Evolutionary conservation across 352 stramenopile genomes (phyloP).

Genomic region (Thalassiosira mediterranea): DNA sequence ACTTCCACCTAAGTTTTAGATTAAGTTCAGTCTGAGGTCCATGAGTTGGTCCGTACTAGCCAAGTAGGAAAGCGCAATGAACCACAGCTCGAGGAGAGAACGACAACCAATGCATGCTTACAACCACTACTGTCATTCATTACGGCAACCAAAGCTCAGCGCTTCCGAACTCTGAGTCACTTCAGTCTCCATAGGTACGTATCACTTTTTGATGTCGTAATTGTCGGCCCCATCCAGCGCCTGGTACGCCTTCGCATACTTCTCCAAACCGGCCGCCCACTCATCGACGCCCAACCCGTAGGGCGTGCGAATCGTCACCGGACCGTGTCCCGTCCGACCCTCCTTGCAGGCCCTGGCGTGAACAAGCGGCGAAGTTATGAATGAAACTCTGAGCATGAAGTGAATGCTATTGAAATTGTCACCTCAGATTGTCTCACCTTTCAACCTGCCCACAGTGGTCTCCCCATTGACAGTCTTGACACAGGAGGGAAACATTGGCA

Average conservation of each 20-base stretch:
- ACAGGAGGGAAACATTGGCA: not conserved
- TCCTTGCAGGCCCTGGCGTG: constrained; percentile 56
- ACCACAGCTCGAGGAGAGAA: too few relatives aligned
- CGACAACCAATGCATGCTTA: too few relatives aligned
- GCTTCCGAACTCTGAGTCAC: too few relatives aligned
- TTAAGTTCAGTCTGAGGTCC: too few relatives aligned
- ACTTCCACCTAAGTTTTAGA: too few relatives aligned
- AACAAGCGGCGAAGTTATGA: not conserved
- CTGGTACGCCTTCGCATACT: constrained; percentile 61
- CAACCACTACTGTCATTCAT: too few relatives aligned
- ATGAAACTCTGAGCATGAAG: too few relatives aligned
- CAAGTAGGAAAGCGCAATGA: too few relatives aligned
- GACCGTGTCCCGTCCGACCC: constrained; percentile 64
- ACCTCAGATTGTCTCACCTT: constrained; percentile 31
- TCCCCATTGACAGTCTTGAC: constrained; percentile 83
- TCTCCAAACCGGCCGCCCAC: constrained; percentile 69
- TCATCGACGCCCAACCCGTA: constrained; percentile 72
- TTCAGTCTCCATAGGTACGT: constrained; percentile 2
- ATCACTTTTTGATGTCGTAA: constrained; percentile 34
- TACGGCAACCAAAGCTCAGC: too few relatives aligned
- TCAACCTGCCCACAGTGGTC: constrained; percentile 87
- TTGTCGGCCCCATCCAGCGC: constrained; percentile 17
- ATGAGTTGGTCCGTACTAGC: too few relatives aligned
- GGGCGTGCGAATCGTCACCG: constrained; percentile 81
- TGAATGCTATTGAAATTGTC: too few relatives aligned